These are phyloP conservation scores for Corymbia calophylla DNA, from an alignment of 441 rosid species.

Conservation along the genomic window DNA sequence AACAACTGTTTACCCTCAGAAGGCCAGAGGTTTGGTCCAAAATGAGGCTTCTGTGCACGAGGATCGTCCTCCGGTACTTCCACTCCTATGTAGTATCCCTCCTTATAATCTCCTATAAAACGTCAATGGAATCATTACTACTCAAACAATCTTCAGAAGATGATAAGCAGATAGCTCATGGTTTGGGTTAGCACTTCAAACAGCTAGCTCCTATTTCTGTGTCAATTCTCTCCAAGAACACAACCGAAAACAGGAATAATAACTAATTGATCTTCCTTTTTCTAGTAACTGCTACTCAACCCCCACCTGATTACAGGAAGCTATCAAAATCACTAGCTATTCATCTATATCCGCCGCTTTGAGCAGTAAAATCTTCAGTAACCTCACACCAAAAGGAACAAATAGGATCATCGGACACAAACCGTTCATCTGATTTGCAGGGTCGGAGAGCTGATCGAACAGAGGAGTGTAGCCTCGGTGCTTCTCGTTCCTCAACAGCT, in stretches of 20 bases:
- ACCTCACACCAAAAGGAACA: too few relatives aligned
- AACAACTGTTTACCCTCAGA: slow-evolving; percentile 26
- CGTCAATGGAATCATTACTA: background rate
- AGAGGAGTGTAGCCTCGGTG: slow-evolving; percentile 72
- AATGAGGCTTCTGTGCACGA: slow-evolving; percentile 49
- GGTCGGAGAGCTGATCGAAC: slow-evolving; percentile 61
- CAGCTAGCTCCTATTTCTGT: background rate
- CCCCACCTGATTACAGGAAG: background rate
- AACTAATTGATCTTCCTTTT: background rate
- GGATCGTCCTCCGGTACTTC: slow-evolving; percentile 56
- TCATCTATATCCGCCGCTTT: background rate
- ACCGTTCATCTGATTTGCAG: slow-evolving; percentile 63
- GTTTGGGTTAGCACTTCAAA: background rate
- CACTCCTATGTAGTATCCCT: slow-evolving; percentile 63
- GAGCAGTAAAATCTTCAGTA: background rate
- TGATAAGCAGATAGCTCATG: background rate
- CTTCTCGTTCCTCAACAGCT: slow-evolving; percentile 64
- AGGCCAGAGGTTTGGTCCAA: slow-evolving; percentile 87
- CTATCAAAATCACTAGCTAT: background rate
- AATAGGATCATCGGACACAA: background rate
- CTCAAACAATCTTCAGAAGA: background rate
- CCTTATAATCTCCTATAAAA: slow-evolving; percentile 71
- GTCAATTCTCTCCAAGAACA: background rate
- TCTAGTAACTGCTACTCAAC: background rate
- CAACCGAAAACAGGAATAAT: background rate